phyloP scores from a whole-genome alignment of 2,329 filamentous ascomycete genomes.

The Sclerotinia subarctica region DNA sequence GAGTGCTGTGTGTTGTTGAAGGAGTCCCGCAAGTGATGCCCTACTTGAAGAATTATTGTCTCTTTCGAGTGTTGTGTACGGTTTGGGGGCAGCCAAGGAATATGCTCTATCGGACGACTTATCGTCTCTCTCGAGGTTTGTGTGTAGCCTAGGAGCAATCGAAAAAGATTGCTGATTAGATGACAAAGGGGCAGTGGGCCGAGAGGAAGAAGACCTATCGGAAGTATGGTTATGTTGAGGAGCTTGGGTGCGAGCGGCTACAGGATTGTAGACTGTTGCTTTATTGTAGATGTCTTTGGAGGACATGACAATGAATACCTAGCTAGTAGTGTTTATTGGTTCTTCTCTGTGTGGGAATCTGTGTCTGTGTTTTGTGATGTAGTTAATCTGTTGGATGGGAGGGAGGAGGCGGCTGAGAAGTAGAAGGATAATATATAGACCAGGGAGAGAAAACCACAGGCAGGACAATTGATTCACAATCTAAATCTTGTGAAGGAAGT shows the following conservation, averaged over 20 bases:
- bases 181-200: background rate
- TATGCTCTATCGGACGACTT: background rate
- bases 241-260: background rate
- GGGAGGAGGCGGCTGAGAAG: background rate
- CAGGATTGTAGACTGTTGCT: background rate
- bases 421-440: background rate
- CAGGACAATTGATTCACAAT: background rate
- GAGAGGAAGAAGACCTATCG: background rate
- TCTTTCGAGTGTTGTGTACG: background rate
- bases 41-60: background rate
- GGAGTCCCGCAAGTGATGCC: background rate
- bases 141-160: background rate
- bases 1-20: background rate
- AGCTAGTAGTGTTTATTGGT: background rate
- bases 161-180: background rate
- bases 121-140: background rate
- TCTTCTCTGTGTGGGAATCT: background rate
- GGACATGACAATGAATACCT: constrained; percentile 1
- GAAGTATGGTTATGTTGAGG: background rate
- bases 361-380: background rate
- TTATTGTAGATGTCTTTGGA: constrained; percentile 14
- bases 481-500: background rate
- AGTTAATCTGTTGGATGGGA: background rate
- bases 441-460: too few species aligned
- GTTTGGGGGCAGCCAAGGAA: background rate